Evolutionary conservation across 352 stramenopile species (phyloP), one percentile per base, ranked within the genome.

Genomic region (Pythium biforme): DNA sequence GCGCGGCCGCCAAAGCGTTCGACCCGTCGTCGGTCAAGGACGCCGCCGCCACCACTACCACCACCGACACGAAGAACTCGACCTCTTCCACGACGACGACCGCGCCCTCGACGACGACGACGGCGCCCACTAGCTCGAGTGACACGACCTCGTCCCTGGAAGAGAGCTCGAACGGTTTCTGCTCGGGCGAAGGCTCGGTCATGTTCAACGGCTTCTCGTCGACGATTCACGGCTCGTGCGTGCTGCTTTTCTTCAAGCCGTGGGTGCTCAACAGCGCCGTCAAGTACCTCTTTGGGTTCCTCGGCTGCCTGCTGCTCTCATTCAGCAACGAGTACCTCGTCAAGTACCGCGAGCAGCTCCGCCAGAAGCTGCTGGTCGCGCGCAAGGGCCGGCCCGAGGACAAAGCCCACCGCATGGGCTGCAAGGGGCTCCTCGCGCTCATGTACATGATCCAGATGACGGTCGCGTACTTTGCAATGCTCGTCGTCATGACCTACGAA

Each of bases 191-290:
- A 66, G 81, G 81, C 22, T 88, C 83, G 4, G 79, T 88, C 45
- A 93, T 93, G 84, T 90, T 92, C 55, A 89, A 90, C 54, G 84
- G 84, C 37, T 94, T 94, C 66, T 80, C 89, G 65, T 79, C 76
- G 58, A 82, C 80, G 17, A 84, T 89, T 51, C 73, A 88, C 66
- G 82, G 79, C 39, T 83, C 79, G 39, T 94, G 84, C 52, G 76
- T 88, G 47, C 73, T 80, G 58, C 72, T 94, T 37, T 83, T 94
- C 54, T 94, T 94, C 69, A 73, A 81, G 37, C 78, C 84, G 29
- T 94, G 84, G 84, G 79, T 92, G 49, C 77, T 94, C 45, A 81
- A 88, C 59, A 88, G 66, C 48, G 72, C 64, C 15, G 41, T 81
- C 55, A 94, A 94, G 70, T 94, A 94, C 69, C 62, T 75, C 19